Evolutionary conservation across 2,329 filamentous ascomycete species (phyloP), one percentile per base, ranked within the genome.

Genomic region (Pyrenochaeta sp.): DNA sequence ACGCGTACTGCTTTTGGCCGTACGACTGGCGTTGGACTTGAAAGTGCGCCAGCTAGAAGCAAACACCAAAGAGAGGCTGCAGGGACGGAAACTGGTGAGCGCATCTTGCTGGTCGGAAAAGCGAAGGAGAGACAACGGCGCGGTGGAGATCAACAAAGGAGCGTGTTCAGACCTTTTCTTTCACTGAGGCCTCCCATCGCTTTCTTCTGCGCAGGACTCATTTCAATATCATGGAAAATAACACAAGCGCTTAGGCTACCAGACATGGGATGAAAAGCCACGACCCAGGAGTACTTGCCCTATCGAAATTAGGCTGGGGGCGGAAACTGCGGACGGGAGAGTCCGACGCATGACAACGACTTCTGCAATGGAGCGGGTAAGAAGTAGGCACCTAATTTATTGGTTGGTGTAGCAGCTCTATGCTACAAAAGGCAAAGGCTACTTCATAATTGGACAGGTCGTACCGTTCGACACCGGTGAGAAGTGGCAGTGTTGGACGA

Each of bases 1-100:
- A 45, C 50, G 18, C 44, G 50, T 6, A 48, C n/a, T n/a, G 32
- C 23, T 23, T 49, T 49, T 2, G 45, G 35, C 17, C 37, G 45
- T 5, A 17, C 36, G 29, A 42, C 14, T 23, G 35, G 45, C 4
- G 45, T 49, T 30, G 45, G 45, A 17, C 15, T 41, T 17, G 45
- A 20, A 15, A 49, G 23, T 11, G 37, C 23, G 12, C 45, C 36
- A 5, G 36, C 17, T 11, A 49, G 15, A 14, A 42, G 15, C 6
- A 41, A 18, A 31, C 44, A 12, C 44, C 20, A 47, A 30, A 47
- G 12, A 5, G 33, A 18, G 7, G 44, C 23, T 14, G 21, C 21
- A 30, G 31, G 12, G 10, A 27, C 11, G 15, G 33, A 18, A 12
- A 35, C 7, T 7, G 11, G 32, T 4, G 20, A 39, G 29, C 21